phyloP scores from a whole-genome alignment of 495 filamentous ascomycete species.

The Aspergillus conjunctus region DNA sequence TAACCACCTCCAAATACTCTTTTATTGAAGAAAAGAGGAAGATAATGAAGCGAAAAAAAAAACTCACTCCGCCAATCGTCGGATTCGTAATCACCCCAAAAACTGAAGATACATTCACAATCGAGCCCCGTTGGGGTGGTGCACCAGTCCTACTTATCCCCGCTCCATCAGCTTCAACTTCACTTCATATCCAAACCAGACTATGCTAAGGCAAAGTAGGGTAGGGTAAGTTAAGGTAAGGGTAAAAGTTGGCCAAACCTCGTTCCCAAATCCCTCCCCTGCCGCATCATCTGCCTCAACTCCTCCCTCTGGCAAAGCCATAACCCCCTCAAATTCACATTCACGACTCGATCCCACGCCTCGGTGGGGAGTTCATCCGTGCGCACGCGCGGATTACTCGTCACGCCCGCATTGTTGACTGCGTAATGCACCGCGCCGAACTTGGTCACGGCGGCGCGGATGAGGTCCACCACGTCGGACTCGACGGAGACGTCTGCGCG shows the following conservation, averaged over 20 bases:
- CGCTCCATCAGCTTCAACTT: too few species aligned
- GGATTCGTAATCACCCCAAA: slow-evolving; percentile 19
- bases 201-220: too few species aligned
- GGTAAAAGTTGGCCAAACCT: neutral
- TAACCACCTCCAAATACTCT: too few species aligned
- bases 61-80: slow-evolving; percentile 16
- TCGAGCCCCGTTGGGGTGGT: slow-evolving; percentile 19
- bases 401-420: slow-evolving; percentile 8
- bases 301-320: slow-evolving; percentile 18
- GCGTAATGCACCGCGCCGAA: slow-evolving; percentile 5
- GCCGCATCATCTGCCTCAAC: slow-evolving; percentile 13
- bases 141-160: slow-evolving; percentile 8
- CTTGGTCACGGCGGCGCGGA: neutral
- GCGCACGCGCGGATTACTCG: slow-evolving; percentile 2
- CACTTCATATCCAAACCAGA: too few species aligned
- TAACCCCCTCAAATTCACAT: slow-evolving; percentile 17
- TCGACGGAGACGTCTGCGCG: slow-evolving; percentile 1
- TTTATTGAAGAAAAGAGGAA: neutral
- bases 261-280: neutral
- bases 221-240: too few species aligned
- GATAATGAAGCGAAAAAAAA: neutral
- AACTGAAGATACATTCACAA: slow-evolving; percentile 19
- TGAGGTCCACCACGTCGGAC: neutral
- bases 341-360: slow-evolving; percentile 3
- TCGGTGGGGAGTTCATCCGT: slow-evolving; percentile 1